Conservation (phyloP, 176 grass and related monocot species). For the Microstegium vimineum region DNA sequence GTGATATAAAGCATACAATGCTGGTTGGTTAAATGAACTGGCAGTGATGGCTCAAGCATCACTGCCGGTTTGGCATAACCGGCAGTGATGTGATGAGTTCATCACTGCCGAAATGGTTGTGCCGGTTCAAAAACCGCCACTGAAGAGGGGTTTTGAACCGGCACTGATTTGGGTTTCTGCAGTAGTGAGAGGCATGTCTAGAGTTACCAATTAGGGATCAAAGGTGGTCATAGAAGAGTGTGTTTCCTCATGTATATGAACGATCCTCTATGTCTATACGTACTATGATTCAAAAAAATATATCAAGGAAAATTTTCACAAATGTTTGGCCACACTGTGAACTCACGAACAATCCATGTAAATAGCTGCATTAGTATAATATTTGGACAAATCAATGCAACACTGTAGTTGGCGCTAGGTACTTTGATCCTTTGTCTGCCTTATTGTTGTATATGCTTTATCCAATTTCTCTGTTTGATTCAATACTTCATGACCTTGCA, state of each 20-base stretch:
- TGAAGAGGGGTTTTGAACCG: too few relatives aligned
- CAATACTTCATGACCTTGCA: background rate
- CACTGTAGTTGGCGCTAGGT: background rate
- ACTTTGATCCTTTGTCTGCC: slow-evolving; percentile 11
- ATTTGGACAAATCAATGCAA: slow-evolving; percentile 23
- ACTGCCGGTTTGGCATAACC: too few relatives aligned
- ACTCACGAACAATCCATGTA: background rate
- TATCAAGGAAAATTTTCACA: background rate
- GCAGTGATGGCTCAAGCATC: too few relatives aligned
- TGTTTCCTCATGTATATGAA: background rate
- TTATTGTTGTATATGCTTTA: slow-evolving; percentile 18
- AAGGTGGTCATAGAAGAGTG: background rate
- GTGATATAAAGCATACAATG: too few relatives aligned
- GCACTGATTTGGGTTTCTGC: too few relatives aligned
- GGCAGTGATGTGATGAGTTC: too few relatives aligned
- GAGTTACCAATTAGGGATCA: background rate
- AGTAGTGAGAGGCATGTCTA: too few relatives aligned
- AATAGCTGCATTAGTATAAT: background rate
- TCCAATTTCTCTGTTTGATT: background rate
- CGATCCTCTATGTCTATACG: background rate
- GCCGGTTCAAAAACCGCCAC: too few relatives aligned
- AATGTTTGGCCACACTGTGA: background rate
- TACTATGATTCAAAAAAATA: background rate
- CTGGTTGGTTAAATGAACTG: too few relatives aligned
- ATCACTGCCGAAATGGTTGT: too few relatives aligned